phyloP scores from a whole-genome alignment of 176 grass and related monocot species.

The Aegilops bicornis region DNA sequence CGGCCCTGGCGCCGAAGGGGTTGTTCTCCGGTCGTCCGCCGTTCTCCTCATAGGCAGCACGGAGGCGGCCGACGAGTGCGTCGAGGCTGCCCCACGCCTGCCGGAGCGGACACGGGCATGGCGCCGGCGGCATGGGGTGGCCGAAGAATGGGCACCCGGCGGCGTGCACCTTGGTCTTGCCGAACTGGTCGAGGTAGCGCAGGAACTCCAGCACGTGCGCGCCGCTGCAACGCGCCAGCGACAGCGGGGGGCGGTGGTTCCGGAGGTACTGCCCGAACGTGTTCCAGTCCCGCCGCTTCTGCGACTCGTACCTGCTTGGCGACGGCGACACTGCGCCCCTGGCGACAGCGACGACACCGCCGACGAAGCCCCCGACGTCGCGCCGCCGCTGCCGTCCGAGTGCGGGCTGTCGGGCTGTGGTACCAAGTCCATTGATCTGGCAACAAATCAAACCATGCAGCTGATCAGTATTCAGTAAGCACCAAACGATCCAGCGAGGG shows the following conservation, averaged over 20 bases:
- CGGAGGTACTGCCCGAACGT: constrained; percentile 95
- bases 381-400: constrained; percentile 45
- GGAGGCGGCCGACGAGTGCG: constrained; percentile 80
- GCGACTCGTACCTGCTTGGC: constrained; percentile 88
- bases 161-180: constrained; percentile 91
- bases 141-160: constrained; percentile 86
- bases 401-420: constrained; percentile 67
- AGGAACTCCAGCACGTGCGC: constrained; percentile 93
- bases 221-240: constrained; percentile 80
- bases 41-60: constrained; percentile 91
- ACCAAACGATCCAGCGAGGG: neutral
- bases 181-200: constrained; percentile 96
- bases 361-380: neutral
- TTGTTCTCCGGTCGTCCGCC: constrained; percentile 84
- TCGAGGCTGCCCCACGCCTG: constrained; percentile 97
- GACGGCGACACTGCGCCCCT: neutral
- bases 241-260: constrained; percentile 87
- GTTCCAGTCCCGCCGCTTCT: constrained; percentile 99
- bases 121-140: constrained; percentile 73
- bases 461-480: neutral
- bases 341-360: neutral
- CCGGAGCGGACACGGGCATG: constrained; percentile 87
- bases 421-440: constrained; percentile 64
- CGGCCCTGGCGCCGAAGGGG: constrained; percentile 84
- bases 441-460: neutral